Evolutionary conservation across 345 rosid species (phyloP).

Genomic region (Ceriops decandra): DNA sequence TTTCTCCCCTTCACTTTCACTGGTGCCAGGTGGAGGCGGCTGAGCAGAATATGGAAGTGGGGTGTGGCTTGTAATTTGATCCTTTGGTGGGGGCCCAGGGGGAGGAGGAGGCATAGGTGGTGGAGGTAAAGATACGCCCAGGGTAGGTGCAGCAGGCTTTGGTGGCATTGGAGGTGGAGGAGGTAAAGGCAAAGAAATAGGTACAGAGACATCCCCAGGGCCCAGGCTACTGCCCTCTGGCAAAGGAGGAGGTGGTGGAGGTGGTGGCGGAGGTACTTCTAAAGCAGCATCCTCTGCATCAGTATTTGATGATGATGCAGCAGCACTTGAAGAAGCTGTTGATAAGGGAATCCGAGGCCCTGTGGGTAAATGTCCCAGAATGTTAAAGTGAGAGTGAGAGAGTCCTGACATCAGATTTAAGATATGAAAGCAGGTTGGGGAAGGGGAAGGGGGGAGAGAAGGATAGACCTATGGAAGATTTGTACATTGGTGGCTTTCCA

Average conservation of each 20-base stretch:
- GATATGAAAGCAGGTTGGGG: not conserved
- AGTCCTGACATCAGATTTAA: not conserved
- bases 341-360: constrained; percentile 81
- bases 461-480: constrained; percentile 70
- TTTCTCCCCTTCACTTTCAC: constrained; percentile 40
- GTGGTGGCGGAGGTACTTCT: constrained; percentile 56
- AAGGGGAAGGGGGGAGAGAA: not conserved
- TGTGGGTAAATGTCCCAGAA: constrained; percentile 27
- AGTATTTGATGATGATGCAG: constrained; percentile 52
- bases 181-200: constrained; percentile 71
- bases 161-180: constrained; percentile 91
- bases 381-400: constrained; percentile 10
- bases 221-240: constrained; percentile 42
- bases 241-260: constrained; percentile 69
- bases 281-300: constrained; percentile 60
- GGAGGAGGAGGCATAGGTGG: constrained; percentile 79
- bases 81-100: constrained; percentile 84
- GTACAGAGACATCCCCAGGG: constrained; percentile 42
- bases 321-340: constrained; percentile 53
- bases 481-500: constrained; percentile 96
- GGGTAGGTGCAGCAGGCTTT: constrained; percentile 36
- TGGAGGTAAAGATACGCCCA: constrained; percentile 57
- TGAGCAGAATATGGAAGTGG: constrained; percentile 58
- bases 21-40: constrained; percentile 56
- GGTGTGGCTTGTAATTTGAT: constrained; percentile 43